Base-by-base conservation (phyloP, 768 basidiomycete species). In the Mycena filopes region DNA sequence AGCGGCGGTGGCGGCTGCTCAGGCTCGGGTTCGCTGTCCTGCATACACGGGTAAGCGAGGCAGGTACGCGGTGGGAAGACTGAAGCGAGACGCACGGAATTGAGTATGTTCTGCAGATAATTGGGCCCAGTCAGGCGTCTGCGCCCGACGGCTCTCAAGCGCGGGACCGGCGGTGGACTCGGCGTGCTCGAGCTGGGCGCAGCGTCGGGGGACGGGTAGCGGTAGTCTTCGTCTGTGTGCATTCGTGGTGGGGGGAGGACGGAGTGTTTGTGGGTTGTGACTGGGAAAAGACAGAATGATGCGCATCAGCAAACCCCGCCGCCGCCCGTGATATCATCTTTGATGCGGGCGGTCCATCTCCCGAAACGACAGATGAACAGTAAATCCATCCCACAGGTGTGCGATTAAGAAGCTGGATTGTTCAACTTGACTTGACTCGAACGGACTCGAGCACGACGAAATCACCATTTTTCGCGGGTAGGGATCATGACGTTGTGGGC, bases 31-130 rank as follows among this genome's bases (percentile, higher is more conserved):
- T 68, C 67, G 53, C 63, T 63, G 59, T 68, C 67, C 67, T 68
- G 28, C 10, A n/a, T 8, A 7, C 40, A 31, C 1, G 20, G 28
- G 16, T 55, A 46, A 60, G 63, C 18, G 36, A 36, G 15, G 36
- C 10, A 36, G 11, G 36, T 11, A 36, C 36, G 36, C 9, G 6
- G 25, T 31, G n/a, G 7, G 23, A 11, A 12, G 13, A 51, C 7
- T 12, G 5, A 3, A 33, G 45, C 9, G 23, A 13, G 11, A 68
- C 66, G 54, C 53, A 68, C 67, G 10, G 62, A 64, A 31, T 68
- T 68, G 18, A 68, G 48, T 23, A 68, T 68, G 23, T 64, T 68
- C 26, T 53, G 40, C 13, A 68, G 54, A 33, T 68, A 68, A 45
- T 55, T 25, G 6, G 67, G 63, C 20, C 67, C 67, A 4, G 67